These are phyloP conservation scores for Trifolium fragiferum DNA, from an alignment of 306 rosid species.

Conservation along the genomic window DNA sequence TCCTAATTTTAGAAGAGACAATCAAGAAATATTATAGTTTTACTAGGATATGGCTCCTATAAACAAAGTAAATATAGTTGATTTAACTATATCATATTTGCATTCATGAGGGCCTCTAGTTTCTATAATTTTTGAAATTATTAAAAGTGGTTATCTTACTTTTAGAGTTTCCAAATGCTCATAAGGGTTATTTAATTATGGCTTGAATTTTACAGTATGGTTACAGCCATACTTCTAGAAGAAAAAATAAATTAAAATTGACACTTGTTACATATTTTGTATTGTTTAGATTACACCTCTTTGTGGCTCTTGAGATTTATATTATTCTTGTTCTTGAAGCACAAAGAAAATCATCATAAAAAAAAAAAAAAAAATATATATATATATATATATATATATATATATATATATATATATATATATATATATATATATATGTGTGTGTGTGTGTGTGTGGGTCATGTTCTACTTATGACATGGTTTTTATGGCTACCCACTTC, in stretches of 20 bases:
- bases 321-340: background rate
- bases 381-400: no score
- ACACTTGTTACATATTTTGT: background rate
- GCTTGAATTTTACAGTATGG: slow-evolving; percentile 21
- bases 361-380: no score
- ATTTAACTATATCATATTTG: background rate
- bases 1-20: background rate
- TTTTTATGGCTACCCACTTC: slow-evolving; percentile 44
- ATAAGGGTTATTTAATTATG: slow-evolving; percentile 6
- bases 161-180: slow-evolving; percentile 7
- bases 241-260: background rate
- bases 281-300: background rate
- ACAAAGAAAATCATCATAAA: background rate
- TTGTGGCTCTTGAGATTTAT: background rate
- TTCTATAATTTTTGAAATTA: slow-evolving; percentile 1
- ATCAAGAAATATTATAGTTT: slow-evolving; percentile 21
- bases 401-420: no score
- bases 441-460: slow-evolving; percentile 42
- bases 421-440: no score
- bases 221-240: slow-evolving; percentile 4
- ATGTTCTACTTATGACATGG: slow-evolving; percentile 14
- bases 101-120: background rate
- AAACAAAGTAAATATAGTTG: slow-evolving; percentile 3
- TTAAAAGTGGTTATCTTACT: slow-evolving; percentile 14
- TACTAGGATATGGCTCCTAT: background rate